These are phyloP conservation scores for Aspergillus sclerotioniger DNA, from an alignment of 495 filamentous ascomycete species.

Conservation along the genomic window DNA sequence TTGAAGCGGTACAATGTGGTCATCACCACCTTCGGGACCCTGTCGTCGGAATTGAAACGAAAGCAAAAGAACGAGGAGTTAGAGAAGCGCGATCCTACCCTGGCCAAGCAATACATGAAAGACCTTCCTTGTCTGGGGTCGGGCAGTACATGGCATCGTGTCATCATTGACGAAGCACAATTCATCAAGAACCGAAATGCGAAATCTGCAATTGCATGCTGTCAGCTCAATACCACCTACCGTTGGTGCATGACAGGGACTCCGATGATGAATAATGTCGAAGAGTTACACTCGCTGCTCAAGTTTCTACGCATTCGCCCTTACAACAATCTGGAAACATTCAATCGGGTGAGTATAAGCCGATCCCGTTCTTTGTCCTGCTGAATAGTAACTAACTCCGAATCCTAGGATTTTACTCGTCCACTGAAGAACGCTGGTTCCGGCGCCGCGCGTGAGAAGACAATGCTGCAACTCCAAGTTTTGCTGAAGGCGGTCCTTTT, in stretches of 20 bases:
- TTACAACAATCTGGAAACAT: conserved; percentile 65
- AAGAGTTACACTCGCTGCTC: conserved; percentile 80
- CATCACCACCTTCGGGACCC: conserved; percentile 83
- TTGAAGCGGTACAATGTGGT: conserved; percentile 77
- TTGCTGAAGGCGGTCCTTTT: conserved; percentile 83
- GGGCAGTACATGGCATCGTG: conserved; percentile 69
- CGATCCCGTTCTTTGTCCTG: not conserved
- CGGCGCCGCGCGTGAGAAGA: conserved; percentile 34
- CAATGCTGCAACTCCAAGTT: conserved; percentile 72
- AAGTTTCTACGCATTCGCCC: conserved; percentile 79
- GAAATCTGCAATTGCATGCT: conserved; percentile 61
- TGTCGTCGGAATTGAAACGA: conserved; percentile 67
- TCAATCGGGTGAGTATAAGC: conserved; percentile 49
- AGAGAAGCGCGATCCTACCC: conserved; percentile 18
- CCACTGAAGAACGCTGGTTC: conserved; percentile 48
- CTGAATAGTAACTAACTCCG: conserved; percentile 1
- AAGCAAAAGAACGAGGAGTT: conserved; percentile 44
- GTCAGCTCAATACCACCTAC: conserved; percentile 58
- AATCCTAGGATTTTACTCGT: conserved; percentile 44
- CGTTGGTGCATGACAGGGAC: conserved; percentile 90
- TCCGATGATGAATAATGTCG: conserved; percentile 88
- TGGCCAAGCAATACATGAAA: conserved; percentile 24
- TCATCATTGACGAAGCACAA: conserved; percentile 93
- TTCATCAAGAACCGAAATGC: conserved; percentile 86
- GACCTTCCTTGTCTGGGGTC: conserved; percentile 61